Evolutionary conservation across 345 rosid species (phyloP).

Genomic region (Lepidium sativum): DNA sequence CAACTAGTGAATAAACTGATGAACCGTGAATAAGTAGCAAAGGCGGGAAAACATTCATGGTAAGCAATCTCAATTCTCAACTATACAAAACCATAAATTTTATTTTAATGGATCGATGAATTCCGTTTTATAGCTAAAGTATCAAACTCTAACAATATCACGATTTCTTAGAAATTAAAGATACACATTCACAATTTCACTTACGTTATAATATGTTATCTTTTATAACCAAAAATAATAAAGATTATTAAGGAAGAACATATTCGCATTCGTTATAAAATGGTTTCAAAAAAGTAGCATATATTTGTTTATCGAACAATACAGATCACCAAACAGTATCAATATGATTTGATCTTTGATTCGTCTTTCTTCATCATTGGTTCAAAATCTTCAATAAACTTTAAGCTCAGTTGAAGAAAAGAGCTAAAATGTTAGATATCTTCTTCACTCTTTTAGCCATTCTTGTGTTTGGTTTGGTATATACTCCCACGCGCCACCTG

Average conservation of each 20-base stretch:
- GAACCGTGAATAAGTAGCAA: not conserved
- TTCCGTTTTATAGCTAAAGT: too few relatives aligned
- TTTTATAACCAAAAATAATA: not conserved
- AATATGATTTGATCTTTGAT: too few relatives aligned
- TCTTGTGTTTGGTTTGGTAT: slow-evolving; percentile 28
- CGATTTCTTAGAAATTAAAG: not conserved
- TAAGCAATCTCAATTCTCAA: too few relatives aligned
- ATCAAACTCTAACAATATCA: too few relatives aligned
- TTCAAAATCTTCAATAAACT: too few relatives aligned
- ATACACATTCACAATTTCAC: not conserved
- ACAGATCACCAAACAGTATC: not conserved
- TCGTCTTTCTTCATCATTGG: not conserved
- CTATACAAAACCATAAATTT: too few relatives aligned
- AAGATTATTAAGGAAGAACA: not conserved
- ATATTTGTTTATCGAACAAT: not conserved
- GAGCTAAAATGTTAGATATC: not conserved
- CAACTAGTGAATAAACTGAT: not conserved
- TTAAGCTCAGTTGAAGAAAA: not conserved
- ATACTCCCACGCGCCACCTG: slow-evolving; percentile 14
- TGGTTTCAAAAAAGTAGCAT: not conserved
- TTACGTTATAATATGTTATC: not conserved
- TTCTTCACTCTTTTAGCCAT: slow-evolving; percentile 17
- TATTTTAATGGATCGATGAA: too few relatives aligned
- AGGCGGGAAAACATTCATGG: not conserved
- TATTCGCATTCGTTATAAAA: not conserved